These are phyloP conservation scores for Penicillium parvum DNA, from an alignment of 495 filamentous ascomycete species.

Conservation along the genomic window DNA sequence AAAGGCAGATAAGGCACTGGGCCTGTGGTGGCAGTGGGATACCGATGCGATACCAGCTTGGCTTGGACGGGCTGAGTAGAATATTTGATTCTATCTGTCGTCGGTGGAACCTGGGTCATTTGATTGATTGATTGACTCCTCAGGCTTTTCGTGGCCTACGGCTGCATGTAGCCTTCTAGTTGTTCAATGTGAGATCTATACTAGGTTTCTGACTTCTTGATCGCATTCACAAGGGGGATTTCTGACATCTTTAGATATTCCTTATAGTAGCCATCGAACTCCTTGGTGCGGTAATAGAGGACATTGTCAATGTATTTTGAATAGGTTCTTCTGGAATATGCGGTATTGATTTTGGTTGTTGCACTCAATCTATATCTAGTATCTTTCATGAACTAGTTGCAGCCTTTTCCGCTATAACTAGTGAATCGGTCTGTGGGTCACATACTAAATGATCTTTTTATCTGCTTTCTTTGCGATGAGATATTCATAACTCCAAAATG, in stretches of 20 bases:
- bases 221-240: conserved; percentile 12
- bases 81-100: too few relatives aligned
- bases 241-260: conserved; percentile 7
- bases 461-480: too few relatives aligned
- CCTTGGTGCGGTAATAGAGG: conserved; percentile 17
- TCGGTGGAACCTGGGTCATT: too few relatives aligned
- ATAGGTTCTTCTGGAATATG: conserved; percentile 19
- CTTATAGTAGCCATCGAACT: conserved; percentile 20
- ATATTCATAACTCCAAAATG: too few relatives aligned
- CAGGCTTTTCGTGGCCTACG: too few relatives aligned
- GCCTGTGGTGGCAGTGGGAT: conserved; percentile 16
- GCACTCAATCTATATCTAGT: conserved; percentile 10
- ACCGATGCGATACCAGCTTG: too few relatives aligned
- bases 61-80: too few relatives aligned
- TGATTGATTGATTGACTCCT: too few relatives aligned
- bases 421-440: conserved; percentile 21
- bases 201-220: conserved; percentile 10
- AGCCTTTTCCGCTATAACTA: conserved; percentile 22
- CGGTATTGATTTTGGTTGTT: conserved; percentile 17
- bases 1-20: background rate
- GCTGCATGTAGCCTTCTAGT: too few relatives aligned
- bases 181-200: conserved; percentile 18
- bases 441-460: too few relatives aligned
- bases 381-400: conserved; percentile 19
- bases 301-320: conserved; percentile 18